Evolutionary conservation across 1,284 basidiomycete genomes (phyloP), one percentile per base, ranked within the genome.

Genomic region (Earliella scabrosa): DNA sequence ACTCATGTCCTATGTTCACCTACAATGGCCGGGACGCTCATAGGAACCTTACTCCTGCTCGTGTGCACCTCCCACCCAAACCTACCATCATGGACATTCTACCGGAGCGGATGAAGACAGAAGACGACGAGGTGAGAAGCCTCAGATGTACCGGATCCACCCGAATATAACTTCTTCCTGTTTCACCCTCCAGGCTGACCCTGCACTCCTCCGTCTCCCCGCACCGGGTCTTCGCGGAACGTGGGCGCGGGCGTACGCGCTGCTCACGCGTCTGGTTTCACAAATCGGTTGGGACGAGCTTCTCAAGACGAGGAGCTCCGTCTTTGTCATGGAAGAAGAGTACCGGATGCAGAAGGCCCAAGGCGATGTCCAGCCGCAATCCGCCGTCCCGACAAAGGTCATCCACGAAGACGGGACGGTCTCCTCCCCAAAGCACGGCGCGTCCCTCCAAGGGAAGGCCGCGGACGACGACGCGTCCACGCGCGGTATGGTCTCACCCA

Each of bases 291-390:
- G 97, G 97, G 97, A 99, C 74, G 97, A 99, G 77, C 82, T 99
- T 14, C 82, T 99, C 54, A 95, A 95, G 77, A 92, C 92, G 27
- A 88, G 97, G 80, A 95, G 92, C 71, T 77, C 82, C 45, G 97
- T 99, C 10, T 99, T 99, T 74, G 97, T 99, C 35, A 99, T 99
- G 97, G 97, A 99, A 73, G 97, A 99, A 71, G 97, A 99, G 73
- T 99, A 99, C 72, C 82, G 97, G 27, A 90, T 84, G 86, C 88
- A 92, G 73, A 92, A 91, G 67, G 86, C 86, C 3, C 83, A 88
- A n/a, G 73, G 66, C 1, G 86, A 90, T 35, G 73, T 83, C 27
- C 78, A 77, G 16, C 55, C 59, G 38, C 68, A 73, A 45, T 66
- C 71, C 14, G 60, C 59, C 23, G 41, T 58, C 4, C 45, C 56